Evolutionary conservation across 2,329 filamentous ascomycete genomes (phyloP).

Genomic region (Lasiodiplodia hormozganensis): DNA sequence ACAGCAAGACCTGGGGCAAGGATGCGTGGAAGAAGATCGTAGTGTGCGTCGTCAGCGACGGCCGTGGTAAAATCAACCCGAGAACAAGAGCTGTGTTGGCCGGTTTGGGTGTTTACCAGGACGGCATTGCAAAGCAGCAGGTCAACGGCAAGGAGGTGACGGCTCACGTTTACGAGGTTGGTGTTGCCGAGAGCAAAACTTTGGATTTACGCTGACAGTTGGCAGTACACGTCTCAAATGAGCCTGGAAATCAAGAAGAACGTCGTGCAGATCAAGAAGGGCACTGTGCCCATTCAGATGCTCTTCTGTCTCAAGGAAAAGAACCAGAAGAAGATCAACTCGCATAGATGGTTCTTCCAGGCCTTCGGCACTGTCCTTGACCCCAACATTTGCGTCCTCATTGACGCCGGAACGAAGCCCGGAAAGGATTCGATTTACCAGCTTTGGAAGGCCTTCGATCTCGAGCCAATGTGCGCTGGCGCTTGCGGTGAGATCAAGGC

Average conservation of each 20-base stretch:
- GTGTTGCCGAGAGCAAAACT: constrained; percentile 1
- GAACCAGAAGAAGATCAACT: constrained; percentile 99
- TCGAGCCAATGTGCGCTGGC: constrained; percentile 96
- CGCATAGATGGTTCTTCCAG: constrained; percentile 98
- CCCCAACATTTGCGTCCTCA: constrained; percentile 94
- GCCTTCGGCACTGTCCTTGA: constrained; percentile 92
- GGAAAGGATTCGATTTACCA: constrained; percentile 96
- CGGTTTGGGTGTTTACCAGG: constrained; percentile 95
- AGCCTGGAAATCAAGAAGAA: constrained; percentile 89
- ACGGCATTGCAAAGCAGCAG: constrained; percentile 97
- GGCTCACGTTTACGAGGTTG: constrained; percentile 85
- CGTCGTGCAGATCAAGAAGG: constrained; percentile 83
- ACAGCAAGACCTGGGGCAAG: constrained; percentile 97
- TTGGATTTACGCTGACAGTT: not conserved
- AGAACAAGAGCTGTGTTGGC: constrained; percentile 88
- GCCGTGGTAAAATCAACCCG: constrained; percentile 94
- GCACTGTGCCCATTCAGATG: constrained; percentile 88
- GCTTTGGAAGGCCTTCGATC: constrained; percentile 97
- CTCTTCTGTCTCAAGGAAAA: constrained; percentile 99
- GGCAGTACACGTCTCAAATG: constrained; percentile 79
- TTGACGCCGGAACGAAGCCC: constrained; percentile 95
- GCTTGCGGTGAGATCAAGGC: constrained; percentile 99
- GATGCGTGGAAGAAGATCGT: constrained; percentile 99
- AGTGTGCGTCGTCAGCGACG: constrained; percentile 95
- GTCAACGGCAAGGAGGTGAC: constrained; percentile 97